Base-by-base conservation (phyloP, 1,139 yeast species). In the Kazachstania sp. region DNA sequence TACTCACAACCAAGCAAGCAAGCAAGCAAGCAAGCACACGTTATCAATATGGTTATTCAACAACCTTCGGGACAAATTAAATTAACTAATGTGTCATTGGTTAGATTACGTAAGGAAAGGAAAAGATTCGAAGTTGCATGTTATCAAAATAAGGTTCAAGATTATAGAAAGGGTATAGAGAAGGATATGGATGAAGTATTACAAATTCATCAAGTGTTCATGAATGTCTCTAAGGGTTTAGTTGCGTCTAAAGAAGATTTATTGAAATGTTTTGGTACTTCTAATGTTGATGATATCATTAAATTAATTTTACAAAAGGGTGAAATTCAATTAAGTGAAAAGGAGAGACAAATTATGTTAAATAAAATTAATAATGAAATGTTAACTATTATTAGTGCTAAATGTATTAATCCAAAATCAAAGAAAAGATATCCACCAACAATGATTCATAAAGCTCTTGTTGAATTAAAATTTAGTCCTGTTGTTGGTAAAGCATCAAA, bases 131-230 rank as follows among this genome's bases (percentile, higher is more conserved):
- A 92, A 66, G 78, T 94, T 43, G 98, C 97, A 0, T 92, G 98
- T 63, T 92, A 92, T 65, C 97, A 87, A 61, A 92, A 92, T 61
- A 92, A 94, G 63, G 97, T 92, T 12, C 97, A 90, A 63, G 98
- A 92, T 66, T 92, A 92, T 82, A 74, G 97, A 58, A 63, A 88
- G 83, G 64, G 83, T 81, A 69, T 74, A 11, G 98, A 94, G 63
- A 92, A 86, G 57, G 97, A 92, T 63, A 66, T 94, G 12, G 98
- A 92, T 68, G 98, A 92, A 63, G 98, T 92, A 4, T 71, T 92
- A 39, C 98, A 92, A 63, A 88, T 92, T 46, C 96, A 90, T n/a
- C 96, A 86, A 63, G 95, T 92, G 2, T 92, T 94, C 61, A 68
- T 81, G 41, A 92, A 94, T 62, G 98, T 90, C 0, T 86, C 96